Conservation (phyloP, 305 asterid genomes). For the Fraxinus floribunda region DNA sequence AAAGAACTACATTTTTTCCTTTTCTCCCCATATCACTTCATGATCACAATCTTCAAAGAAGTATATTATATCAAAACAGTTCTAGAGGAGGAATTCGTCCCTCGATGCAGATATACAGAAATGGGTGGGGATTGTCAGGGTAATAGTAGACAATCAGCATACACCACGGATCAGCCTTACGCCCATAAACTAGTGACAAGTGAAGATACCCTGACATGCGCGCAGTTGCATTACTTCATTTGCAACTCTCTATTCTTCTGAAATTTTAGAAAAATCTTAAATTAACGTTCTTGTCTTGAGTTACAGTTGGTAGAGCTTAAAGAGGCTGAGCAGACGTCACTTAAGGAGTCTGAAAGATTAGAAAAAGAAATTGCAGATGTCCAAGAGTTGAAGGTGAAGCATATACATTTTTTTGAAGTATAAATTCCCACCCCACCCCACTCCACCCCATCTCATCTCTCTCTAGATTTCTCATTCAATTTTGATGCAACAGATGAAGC, state of each 20-base stretch:
- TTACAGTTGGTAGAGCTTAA: constrained; percentile 86
- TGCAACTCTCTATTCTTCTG: background rate
- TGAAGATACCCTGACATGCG: background rate
- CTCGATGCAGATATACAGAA: background rate
- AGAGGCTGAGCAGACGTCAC: constrained; percentile 81
- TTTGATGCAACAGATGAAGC: constrained; percentile 55
- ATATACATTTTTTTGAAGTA: background rate
- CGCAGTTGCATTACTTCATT: background rate
- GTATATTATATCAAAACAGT: background rate
- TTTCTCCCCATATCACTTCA: background rate
- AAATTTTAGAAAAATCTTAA: constrained; percentile 21
- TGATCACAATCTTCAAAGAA: constrained; percentile 5
- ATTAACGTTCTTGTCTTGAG: constrained; percentile 11
- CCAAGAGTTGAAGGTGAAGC: constrained; percentile 83
- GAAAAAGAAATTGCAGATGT: constrained; percentile 85
- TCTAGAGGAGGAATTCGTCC: background rate
- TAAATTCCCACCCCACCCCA: background rate
- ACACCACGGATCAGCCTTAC: background rate
- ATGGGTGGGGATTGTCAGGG: background rate
- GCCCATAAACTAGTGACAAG: background rate
- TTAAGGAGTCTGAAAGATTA: constrained; percentile 80
- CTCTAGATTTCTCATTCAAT: constrained; percentile 18
- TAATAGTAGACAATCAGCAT: background rate
- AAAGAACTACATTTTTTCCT: background rate
- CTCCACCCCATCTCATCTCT: background rate